These are phyloP conservation scores for Alternaria sp. DNA, from an alignment of 2,329 filamentous ascomycete genomes.

Conservation along the genomic window DNA sequence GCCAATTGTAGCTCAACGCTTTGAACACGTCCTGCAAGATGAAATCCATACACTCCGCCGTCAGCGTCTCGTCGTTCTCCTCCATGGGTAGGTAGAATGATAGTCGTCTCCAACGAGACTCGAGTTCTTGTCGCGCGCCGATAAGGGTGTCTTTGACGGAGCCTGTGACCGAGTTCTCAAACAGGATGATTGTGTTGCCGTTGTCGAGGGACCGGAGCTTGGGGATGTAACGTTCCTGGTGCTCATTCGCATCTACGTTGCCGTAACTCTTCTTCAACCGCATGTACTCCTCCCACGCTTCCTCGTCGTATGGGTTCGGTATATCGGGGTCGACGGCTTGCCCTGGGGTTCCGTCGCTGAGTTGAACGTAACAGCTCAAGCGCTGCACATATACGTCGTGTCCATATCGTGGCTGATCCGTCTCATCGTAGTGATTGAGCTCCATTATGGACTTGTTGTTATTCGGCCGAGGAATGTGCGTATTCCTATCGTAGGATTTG, in stretches of 20 bases:
- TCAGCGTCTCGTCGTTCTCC: conserved; percentile 52
- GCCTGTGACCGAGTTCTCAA: conserved; percentile 58
- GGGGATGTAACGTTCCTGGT: conserved; percentile 48
- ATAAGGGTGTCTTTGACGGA: conserved; percentile 59
- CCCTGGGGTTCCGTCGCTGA: conserved; percentile 51
- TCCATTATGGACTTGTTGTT: conserved; percentile 56
- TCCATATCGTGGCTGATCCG: conserved; percentile 53
- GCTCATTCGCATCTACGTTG: conserved; percentile 35
- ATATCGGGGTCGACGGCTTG: conserved; percentile 51
- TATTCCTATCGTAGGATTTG: conserved; percentile 50
- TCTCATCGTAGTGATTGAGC: conserved; percentile 56
- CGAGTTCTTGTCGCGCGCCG: conserved; percentile 57
- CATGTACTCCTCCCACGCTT: conserved; percentile 44
- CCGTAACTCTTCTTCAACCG: conserved; percentile 39
- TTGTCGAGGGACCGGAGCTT: conserved; percentile 57
- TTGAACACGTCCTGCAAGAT: conserved; percentile 59
- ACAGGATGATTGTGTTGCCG: conserved; percentile 58
- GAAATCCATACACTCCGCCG: conserved; percentile 58
- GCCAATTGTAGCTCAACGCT: conserved; percentile 54
- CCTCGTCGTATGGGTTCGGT: conserved; percentile 54
- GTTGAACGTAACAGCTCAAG: conserved; percentile 59
- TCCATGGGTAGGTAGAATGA: conserved; percentile 59
- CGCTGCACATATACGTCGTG: conserved; percentile 60
- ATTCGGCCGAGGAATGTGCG: conserved; percentile 19
- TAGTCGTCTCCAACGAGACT: conserved; percentile 60